Conservation (phyloP, 768 basidiomycete genomes). For the Rhizopogon sp. region DNA sequence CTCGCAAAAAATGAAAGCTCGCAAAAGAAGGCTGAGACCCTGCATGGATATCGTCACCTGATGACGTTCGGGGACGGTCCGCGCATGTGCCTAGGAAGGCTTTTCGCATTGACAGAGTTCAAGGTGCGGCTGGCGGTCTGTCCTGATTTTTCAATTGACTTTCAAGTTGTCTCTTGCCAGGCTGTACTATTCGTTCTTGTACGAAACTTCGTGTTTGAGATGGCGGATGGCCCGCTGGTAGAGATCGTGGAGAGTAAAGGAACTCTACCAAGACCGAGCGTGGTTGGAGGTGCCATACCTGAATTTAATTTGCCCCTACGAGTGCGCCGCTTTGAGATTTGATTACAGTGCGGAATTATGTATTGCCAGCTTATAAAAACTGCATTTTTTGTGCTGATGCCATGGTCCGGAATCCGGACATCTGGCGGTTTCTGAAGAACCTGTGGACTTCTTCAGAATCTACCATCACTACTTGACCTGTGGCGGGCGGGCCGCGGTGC, state of each 20-base stretch:
- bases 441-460: not conserved
- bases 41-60: constrained; percentile 35
- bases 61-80: constrained; percentile 43
- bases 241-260: constrained; percentile 17
- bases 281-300: constrained; percentile 11
- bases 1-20: constrained; percentile 23
- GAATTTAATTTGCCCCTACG: constrained; percentile 11
- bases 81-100: constrained; percentile 39
- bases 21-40: constrained; percentile 19
- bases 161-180: constrained; percentile 13
- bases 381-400: too few species aligned
- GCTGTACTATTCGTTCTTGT: constrained; percentile 33
- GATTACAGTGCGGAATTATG: not conserved
- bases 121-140: constrained; percentile 24
- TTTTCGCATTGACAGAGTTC: constrained; percentile 36
- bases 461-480: too few species aligned
- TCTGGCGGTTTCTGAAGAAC: too few species aligned
- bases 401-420: too few species aligned
- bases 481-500: too few species aligned
- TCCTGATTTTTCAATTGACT: not conserved
- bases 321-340: constrained; percentile 1
- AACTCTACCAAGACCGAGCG: constrained; percentile 32
- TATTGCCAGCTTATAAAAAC: too few species aligned
- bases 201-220: constrained; percentile 28
- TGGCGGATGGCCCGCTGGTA: constrained; percentile 34